Conservation (phyloP, 352 stramenopile genomes). For the Phytophthora crassamura region DNA sequence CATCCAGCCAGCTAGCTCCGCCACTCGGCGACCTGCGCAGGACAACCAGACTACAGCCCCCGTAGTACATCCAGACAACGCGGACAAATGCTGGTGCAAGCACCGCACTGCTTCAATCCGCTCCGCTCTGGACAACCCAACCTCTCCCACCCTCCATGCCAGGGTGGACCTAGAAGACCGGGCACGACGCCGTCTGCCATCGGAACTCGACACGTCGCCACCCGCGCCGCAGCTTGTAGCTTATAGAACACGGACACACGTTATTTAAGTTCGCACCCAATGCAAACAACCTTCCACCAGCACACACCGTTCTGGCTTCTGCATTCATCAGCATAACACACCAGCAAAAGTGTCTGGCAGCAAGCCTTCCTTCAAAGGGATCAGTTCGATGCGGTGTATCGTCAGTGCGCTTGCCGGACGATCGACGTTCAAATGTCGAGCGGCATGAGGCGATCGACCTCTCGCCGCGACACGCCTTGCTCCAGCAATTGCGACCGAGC, state of each 20-base stretch:
- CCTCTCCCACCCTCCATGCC: conserved; percentile 16
- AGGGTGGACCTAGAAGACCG: conserved; percentile 29
- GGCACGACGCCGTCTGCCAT: conserved; percentile 4
- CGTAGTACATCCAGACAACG: conserved; percentile 32
- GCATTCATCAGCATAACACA: conserved; percentile 18
- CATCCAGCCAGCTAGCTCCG: neutral
- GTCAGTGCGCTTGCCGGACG: neutral
- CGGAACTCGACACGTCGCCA: conserved; percentile 4
- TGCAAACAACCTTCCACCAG: conserved; percentile 29
- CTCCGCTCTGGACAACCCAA: conserved; percentile 14
- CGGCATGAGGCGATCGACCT: conserved; percentile 40
- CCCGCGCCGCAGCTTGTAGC: conserved; percentile 25
- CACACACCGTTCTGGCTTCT: conserved; percentile 17
- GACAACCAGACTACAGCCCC: conserved; percentile 35
- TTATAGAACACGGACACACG: conserved; percentile 32
- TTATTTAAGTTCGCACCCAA: conserved; percentile 43
- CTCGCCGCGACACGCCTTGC: conserved; percentile 32
- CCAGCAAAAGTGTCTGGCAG: conserved; percentile 18
- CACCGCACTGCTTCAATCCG: conserved; percentile 1
- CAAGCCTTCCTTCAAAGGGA: conserved; percentile 5
- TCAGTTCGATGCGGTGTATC: conserved; percentile 18
- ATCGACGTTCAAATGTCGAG: conserved; percentile 31
- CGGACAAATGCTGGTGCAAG: conserved; percentile 14
- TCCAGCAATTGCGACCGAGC: conserved; percentile 36
- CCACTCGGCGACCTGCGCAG: conserved; percentile 14